Conservation (phyloP, 257 asterid genomes). For the Nyctanthes arbortristis region DNA sequence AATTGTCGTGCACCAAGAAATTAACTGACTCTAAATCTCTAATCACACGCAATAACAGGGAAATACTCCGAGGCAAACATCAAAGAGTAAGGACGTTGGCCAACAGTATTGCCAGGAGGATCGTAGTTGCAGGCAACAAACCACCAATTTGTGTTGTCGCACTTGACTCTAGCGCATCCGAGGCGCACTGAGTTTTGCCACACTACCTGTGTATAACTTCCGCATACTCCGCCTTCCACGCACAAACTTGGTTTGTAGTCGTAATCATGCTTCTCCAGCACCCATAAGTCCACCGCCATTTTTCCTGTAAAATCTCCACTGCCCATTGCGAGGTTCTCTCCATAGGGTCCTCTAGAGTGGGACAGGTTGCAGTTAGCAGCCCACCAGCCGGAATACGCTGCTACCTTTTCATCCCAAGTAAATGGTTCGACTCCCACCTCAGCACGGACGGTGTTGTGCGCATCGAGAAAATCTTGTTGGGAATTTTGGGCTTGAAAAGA, state of each 20-base stretch:
- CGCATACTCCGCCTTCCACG: slow-evolving; percentile 25
- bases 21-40: no score
- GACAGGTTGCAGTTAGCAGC: slow-evolving; percentile 39
- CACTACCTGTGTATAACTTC: slow-evolving; percentile 55
- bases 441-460: slow-evolving; percentile 48
- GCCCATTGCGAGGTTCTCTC: slow-evolving; percentile 49
- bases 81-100: slow-evolving; percentile 37
- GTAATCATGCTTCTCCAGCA: slow-evolving; percentile 31
- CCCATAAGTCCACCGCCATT: slow-evolving; percentile 42
- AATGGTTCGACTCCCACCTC: slow-evolving; percentile 38
- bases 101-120: slow-evolving; percentile 41
- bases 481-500: slow-evolving; percentile 36
- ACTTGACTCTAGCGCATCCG: slow-evolving; percentile 40
- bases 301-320: slow-evolving; percentile 25
- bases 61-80: no score
- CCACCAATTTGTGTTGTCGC: slow-evolving; percentile 33
- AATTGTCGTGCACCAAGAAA: no score
- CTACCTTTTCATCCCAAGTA: slow-evolving; percentile 46
- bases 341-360: slow-evolving; percentile 39
- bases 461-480: slow-evolving; percentile 36
- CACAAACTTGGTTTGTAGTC: slow-evolving; percentile 30
- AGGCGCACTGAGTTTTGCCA: slow-evolving; percentile 42
- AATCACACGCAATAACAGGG: no score
- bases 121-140: slow-evolving; percentile 46
- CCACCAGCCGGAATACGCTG: slow-evolving; percentile 37